phyloP scores from a whole-genome alignment of 257 asterid species.

The Eustoma russellianum region DNA sequence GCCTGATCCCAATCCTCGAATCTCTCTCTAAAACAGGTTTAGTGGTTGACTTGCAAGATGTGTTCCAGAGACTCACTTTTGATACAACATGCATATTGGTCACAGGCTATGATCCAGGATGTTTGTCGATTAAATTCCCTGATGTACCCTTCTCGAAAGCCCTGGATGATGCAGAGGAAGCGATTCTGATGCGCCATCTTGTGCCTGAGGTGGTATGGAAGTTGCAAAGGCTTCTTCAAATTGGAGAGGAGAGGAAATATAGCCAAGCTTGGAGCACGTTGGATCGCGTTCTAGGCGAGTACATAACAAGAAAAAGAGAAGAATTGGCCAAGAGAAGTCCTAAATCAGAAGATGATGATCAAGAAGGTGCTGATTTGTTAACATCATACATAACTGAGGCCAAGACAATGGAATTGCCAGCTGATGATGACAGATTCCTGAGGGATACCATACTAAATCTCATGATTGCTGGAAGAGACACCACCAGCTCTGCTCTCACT shows the following conservation, averaged over 20 bases:
- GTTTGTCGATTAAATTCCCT: constrained; percentile 33
- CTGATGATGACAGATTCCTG: constrained; percentile 24
- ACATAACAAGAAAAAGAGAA: constrained; percentile 32
- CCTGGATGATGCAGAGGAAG: constrained; percentile 53
- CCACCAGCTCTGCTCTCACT: constrained; percentile 55
- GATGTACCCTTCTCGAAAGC: constrained; percentile 49
- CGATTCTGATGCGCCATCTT: constrained; percentile 36
- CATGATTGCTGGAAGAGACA: constrained; percentile 62
- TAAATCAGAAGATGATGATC: background rate
- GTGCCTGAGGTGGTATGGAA: constrained; percentile 48
- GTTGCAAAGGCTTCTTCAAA: constrained; percentile 26
- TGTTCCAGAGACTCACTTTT: constrained; percentile 49
- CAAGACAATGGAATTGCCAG: constrained; percentile 1
- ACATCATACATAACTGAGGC: constrained; percentile 38
- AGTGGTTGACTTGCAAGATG: constrained; percentile 43
- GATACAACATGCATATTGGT: constrained; percentile 48
- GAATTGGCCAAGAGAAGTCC: constrained; percentile 13
- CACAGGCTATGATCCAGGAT: constrained; percentile 53
- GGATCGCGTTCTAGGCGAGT: constrained; percentile 29
- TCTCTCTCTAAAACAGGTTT: constrained; percentile 4
- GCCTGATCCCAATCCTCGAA: constrained; percentile 46
- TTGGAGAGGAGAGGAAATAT: constrained; percentile 37
- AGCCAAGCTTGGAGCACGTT: constrained; percentile 24
- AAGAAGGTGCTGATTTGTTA: constrained; percentile 33
- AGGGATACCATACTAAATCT: constrained; percentile 50